Conservation (phyloP, 2,329 filamentous ascomycete species). For the Aspergillus hortae region DNA sequence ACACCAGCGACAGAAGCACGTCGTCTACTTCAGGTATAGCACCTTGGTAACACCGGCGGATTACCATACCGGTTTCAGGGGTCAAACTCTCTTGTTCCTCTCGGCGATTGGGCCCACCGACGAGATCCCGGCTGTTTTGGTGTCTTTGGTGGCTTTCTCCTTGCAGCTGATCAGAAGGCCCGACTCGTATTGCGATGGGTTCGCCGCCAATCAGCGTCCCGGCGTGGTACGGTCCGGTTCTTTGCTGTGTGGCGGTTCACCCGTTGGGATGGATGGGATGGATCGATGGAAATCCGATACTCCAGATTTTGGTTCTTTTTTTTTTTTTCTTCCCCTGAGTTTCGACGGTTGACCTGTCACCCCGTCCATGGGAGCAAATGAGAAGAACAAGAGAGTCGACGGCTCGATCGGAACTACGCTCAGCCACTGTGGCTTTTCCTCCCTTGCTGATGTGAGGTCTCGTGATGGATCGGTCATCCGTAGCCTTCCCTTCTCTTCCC, state of each 20-base stretch:
- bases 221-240: not conserved
- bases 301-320: constrained; percentile 3
- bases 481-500: not conserved
- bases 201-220: not conserved
- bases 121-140: constrained; percentile 1
- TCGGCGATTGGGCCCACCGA: constrained; percentile 7
- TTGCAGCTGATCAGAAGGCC: constrained; percentile 14
- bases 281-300: not conserved
- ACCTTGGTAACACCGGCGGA: not conserved
- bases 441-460: constrained; percentile 2
- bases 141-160: not conserved
- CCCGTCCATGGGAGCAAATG: not conserved
- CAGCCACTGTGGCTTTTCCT: constrained; percentile 4
- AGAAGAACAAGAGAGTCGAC: not conserved
- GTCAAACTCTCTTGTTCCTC: constrained; percentile 1
- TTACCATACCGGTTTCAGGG: constrained; percentile 9
- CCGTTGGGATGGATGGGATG: not conserved
- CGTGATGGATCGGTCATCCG: not conserved
- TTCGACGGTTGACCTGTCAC: constrained; percentile 9
- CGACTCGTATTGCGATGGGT: not conserved
- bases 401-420: not conserved
- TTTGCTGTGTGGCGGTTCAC: not conserved
- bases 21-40: not conserved
- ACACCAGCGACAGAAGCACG: too few relatives aligned
- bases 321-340: not conserved